Base-by-base conservation (phyloP, 805 yeast genomes). In the Sungouiella blattae region DNA sequence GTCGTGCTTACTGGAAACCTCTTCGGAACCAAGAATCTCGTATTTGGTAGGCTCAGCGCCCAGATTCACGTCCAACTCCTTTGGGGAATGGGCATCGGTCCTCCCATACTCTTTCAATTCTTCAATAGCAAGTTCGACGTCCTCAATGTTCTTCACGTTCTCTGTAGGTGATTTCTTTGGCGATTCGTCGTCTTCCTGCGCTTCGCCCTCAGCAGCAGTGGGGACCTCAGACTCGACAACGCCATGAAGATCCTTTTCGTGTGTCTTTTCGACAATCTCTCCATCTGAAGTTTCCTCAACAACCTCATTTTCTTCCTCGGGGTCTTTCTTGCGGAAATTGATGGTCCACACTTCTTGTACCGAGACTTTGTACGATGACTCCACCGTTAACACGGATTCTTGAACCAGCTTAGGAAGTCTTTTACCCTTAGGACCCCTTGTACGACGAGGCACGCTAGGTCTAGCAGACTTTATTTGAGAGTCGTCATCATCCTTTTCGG, bases 391-490 rank as follows among this genome's bases (percentile, higher is more conserved):
- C 18, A 41, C 52, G 0, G 71, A 62, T 3, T 69, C 67, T 30
- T 69, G 65, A 9, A 79, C 74, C n/a, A 67, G 57, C 37, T 67
- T 71, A 0, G 93, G 93, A 35, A 83, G 58, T 48, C 76, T 78
- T 41, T 86, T 74, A 0, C 89, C 89, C 42, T 77, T 69, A 29
- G 94, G 94, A 0, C 91, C 93, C 46, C 64, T 79, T 1, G 80
- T 81, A 49, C 91, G 71, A 20, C 76, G 36, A 3, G 42, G 29
- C 3, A 24, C 9, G 2, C 21, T 12, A 4, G 40, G 12, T 2
- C 13, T 31, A 37, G 2, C 28, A 4, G 6, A 21, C 15, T 28
- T 28, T 17, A 36, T 18, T 26, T 32, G 30, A 20, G 26, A 28
- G 17, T 30, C 32, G 8, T 18, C 30, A 5, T 28, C 26, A 12